These are phyloP conservation scores for Mortierella sp. DNA, from an alignment of 371 early-diverging fungal species.

Conservation along the genomic window DNA sequence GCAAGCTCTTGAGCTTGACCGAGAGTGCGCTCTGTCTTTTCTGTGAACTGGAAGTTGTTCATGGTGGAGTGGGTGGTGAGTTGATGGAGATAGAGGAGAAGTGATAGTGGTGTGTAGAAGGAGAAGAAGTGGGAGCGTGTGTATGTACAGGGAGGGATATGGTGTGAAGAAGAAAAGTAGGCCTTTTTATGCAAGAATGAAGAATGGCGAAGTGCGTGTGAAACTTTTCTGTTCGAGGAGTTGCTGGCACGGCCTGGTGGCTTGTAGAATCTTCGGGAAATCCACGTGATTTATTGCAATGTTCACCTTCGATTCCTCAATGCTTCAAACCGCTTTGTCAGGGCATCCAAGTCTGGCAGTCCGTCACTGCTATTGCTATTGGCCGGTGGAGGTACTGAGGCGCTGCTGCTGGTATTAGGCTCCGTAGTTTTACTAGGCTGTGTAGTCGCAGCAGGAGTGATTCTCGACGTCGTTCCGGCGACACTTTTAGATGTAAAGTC, in stretches of 20 bases:
- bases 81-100: background rate
- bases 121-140: background rate
- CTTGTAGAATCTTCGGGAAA: slow-evolving; percentile 7
- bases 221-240: too few species aligned
- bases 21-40: slow-evolving; percentile 81
- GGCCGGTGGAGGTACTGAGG: background rate
- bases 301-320: slow-evolving; percentile 59
- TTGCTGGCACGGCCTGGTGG: too few species aligned
- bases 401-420: background rate
- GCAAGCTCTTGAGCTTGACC: slow-evolving; percentile 78
- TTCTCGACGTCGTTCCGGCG: slow-evolving; percentile 1
- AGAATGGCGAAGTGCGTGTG: too few species aligned
- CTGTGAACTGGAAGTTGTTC: slow-evolving; percentile 86
- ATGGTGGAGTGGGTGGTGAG: slow-evolving; percentile 36
- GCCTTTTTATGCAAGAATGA: too few species aligned
- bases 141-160: background rate
- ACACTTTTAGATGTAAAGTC: slow-evolving; percentile 9
- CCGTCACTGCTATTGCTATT: slow-evolving; percentile 51
- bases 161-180: background rate
- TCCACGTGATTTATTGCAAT: background rate
- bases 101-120: background rate
- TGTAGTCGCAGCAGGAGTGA: slow-evolving; percentile 12
- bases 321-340: slow-evolving; percentile 78
- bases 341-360: slow-evolving; percentile 74
- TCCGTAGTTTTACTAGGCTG: background rate